Evolutionary conservation across 257 asterid species (phyloP).

Genomic region (Ilex asprella): DNA sequence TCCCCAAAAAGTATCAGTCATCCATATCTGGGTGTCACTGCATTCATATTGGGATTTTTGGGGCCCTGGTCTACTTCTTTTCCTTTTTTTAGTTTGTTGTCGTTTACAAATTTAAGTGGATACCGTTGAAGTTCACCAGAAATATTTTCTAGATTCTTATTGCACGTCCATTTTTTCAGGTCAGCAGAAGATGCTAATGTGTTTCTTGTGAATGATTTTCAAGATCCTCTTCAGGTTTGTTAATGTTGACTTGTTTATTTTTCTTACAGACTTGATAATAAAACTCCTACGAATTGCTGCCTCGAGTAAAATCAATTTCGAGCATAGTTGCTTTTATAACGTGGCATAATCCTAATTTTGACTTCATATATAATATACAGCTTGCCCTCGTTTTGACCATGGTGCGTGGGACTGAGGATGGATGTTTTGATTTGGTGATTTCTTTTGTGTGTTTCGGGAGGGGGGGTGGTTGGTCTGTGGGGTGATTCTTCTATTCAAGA

Average conservation of each 20-base stretch:
- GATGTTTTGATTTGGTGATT: no score
- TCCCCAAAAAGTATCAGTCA: no score
- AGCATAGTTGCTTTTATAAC: not conserved
- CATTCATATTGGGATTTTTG: not conserved
- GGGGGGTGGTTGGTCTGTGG: no score
- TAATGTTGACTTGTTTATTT: slow-evolving; percentile 15
- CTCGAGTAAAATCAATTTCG: not conserved
- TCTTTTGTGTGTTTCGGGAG: no score
- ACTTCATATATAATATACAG: no score
- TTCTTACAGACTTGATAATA: not conserved
- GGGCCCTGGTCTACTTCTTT: not conserved
- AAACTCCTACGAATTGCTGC: not conserved
- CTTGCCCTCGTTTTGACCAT: no score
- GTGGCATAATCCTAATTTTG: no score
- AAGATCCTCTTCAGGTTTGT: slow-evolving; percentile 89
- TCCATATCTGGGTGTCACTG: no score
- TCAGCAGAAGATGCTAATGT: slow-evolving; percentile 94
- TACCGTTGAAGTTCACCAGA: not conserved
- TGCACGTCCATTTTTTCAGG: slow-evolving; percentile 38
- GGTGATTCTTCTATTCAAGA: no score
- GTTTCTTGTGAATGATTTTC: slow-evolving; percentile 88
- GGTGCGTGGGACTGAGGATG: no score
- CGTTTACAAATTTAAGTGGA: not conserved
- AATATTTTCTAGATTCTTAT: no score
- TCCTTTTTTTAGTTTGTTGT: not conserved